Evolutionary conservation across 2,329 filamentous ascomycete genomes (phyloP), one percentile per base, ranked within the genome.

Genomic region (Calonectria pauciramosa): DNA sequence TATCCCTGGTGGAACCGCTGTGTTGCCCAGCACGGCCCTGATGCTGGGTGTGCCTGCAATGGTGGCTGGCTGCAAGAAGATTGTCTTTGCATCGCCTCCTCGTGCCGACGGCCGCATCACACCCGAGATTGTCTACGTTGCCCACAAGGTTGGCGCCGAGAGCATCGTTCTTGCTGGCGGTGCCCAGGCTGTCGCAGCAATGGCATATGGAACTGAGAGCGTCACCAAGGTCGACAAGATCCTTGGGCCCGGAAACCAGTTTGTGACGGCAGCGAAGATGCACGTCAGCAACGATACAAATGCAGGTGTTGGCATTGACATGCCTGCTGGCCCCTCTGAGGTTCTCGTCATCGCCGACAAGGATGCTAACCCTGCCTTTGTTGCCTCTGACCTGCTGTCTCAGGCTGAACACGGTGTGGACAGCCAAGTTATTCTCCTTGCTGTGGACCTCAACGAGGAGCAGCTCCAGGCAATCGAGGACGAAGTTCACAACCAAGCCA

Each of bases 161-260:
- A 95, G 95, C 82, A 99, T 99, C 80, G 96, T 99, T 7, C 91
- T 99, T 32, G 97, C 97, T 14, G 97, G 97, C 75, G 97, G 97
- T 76, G 97, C 96, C 0, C 97, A 99, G 87, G 97, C 97, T 54
- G 93, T 99, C 47, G 97, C 96, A 26, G 97, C 97, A 63, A 94
- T 99, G 93, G 97, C 97, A 2, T 99, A 99, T 86, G 97, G 97
- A 63, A 99, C 97, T 0, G 94, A 98, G 86, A 96, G 93, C 80
- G 92, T 99, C 66, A 95, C 90, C 85, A 99, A 99, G 88, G 97
- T 99, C 10, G 97, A 99, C 89, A 99, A 99, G 91, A 98, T 99
- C 80, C 92, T 99, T 16, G 97, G 97, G 0, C 97, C 97, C 3
- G 97, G 97, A 44, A 99, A 99, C 86, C 97, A 99, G 85, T 99